Conservation (phyloP, 192 early-diverging fungal genomes). For the Coemansia sp. region DNA sequence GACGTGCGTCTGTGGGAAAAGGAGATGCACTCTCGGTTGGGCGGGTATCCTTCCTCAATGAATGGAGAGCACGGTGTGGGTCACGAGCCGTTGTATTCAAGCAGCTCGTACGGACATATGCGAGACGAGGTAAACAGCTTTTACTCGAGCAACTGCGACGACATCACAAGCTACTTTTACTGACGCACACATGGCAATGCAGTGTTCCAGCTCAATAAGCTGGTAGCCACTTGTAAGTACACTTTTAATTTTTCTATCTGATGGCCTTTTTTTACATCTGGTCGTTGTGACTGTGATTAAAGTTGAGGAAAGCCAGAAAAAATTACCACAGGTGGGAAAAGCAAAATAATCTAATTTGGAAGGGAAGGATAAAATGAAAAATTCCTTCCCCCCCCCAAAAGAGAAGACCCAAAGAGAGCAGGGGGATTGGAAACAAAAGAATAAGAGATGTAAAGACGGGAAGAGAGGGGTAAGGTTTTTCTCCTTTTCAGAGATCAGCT, state of each 20-base stretch:
- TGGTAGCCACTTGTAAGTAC: background rate
- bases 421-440: no score
- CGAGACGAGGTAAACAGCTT: slow-evolving; percentile 24
- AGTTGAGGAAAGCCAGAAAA: no score
- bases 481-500: background rate
- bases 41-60: slow-evolving; percentile 6
- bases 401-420: background rate
- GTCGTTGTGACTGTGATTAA: no score
- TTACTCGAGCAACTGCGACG: slow-evolving; percentile 26
- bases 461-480: background rate
- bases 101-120: slow-evolving; percentile 18
- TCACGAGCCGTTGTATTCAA: slow-evolving; percentile 14
- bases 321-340: no score
- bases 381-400: background rate
- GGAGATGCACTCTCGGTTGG: slow-evolving; percentile 38
- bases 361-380: background rate
- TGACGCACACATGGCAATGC: background rate
- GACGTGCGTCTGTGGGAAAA: slow-evolving; percentile 39
- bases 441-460: no score
- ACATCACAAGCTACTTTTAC: slow-evolving; percentile 41
- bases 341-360: background rate
- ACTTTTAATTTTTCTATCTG: background rate
- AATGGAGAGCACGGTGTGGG: slow-evolving; percentile 31
- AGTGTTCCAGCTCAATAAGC: background rate
- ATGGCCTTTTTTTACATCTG: background rate